Base-by-base conservation (phyloP, 2,329 filamentous ascomycete genomes). In the Gaeumannomyces sp. region DNA sequence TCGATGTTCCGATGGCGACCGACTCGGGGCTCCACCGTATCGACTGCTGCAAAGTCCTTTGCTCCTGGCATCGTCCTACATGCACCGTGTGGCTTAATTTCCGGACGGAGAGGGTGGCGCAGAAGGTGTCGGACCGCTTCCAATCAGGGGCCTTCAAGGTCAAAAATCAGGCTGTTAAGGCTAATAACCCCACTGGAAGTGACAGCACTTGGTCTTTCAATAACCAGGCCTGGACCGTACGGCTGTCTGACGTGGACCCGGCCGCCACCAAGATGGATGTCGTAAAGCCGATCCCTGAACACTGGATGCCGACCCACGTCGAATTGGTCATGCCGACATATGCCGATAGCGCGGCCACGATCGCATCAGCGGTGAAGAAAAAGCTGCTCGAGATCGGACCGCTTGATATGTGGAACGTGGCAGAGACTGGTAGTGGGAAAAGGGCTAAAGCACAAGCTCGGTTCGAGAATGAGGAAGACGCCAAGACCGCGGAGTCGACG, bases 381-480 rank as follows among this genome's bases (percentile, higher is more conserved):
- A 68, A 75, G 61, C 67, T 79, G 14, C 66, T 69, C 2, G 63
- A 69, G 1, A 64, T 74, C 10, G 78, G 77, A 0, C 70, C 72
- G 0, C 62, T 80, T 2, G 75, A 78, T 65, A 71, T 68, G 62
- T 78, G 75, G 73, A 71, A 74, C 28, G 66, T 72, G 6, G 69
- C 66, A 1, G 64, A 63, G 1, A 67, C 69, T 5, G 59, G 66
- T 2, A 64, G 67, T 0, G 72, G 72, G 1, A 79, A 76, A 64
- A 72, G 78, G 3, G 65, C 76, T 25, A 79, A 79, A 66, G 79
- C 75, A 0, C 73, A 71, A 19, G 79, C 76, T 1, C 69, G 71
- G 2, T 83, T 81, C 59, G 27, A 69, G 4, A 68, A 77, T 1
- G 76, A 78, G 61, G 69, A 70, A 0, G 72, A 78, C 56, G 80